These are phyloP conservation scores for Neurospora sp. DNA, from an alignment of 495 filamentous ascomycete species.

Conservation along the genomic window DNA sequence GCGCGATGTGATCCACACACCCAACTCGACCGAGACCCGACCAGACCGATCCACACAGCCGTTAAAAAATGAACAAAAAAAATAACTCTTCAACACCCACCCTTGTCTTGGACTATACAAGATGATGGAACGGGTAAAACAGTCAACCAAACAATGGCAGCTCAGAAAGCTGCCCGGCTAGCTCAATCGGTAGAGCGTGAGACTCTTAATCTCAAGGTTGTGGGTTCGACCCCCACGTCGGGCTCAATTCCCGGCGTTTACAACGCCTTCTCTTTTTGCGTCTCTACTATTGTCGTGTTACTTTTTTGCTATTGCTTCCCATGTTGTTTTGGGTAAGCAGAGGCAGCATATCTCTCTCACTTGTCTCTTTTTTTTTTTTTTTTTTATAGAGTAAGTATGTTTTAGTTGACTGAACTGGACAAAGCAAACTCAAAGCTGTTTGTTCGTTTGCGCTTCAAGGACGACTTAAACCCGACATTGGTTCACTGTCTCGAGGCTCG, in stretches of 20 bases:
- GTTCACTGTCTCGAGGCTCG: too few species aligned
- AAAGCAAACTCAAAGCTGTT: too few species aligned
- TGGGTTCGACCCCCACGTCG: not conserved
- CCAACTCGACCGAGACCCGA: not conserved
- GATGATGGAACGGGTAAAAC: not conserved
- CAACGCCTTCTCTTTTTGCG: not conserved
- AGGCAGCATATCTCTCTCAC: not conserved
- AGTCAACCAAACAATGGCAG: not conserved
- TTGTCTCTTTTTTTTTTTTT: not conserved
- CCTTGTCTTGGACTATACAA: not conserved
- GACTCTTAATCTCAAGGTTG: slow-evolving; percentile 41
- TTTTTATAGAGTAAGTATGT: too few species aligned
- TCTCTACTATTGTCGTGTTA: not conserved
- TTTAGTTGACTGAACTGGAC: too few species aligned
- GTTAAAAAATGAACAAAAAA: not conserved
- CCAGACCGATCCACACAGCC: not conserved
- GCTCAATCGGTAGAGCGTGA: slow-evolving; percentile 69
- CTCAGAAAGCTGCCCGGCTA: slow-evolving; percentile 29
- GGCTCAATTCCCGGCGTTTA: not conserved
- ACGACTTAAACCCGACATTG: too few species aligned
- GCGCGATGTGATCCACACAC: not conserved
- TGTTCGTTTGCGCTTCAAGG: too few species aligned
- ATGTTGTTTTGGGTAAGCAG: not conserved
- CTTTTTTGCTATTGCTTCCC: not conserved
- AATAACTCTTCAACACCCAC: not conserved